Percentiles rank a stretch among this genome's conserved stretches.
Conservation (phyloP, 768 basidiomycete species). For the Infundibulicybe gibba region DNA sequence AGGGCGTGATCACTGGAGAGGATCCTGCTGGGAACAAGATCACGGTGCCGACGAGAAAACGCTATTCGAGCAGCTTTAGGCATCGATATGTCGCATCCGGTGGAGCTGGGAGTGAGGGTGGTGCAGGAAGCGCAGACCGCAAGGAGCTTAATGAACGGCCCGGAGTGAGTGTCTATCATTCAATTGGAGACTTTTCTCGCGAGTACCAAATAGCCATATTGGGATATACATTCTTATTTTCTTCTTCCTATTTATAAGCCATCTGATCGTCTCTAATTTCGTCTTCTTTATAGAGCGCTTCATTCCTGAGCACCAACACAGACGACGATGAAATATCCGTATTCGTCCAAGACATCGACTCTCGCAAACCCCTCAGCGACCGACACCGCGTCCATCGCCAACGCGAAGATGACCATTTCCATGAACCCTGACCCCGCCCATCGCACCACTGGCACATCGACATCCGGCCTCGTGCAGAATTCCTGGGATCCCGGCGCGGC, state of each 20-base stretch:
- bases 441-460: conserved; percentile 1
- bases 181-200: too few relatives aligned
- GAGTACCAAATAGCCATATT: too few relatives aligned
- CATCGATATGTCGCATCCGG: conserved; percentile 53
- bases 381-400: conserved; percentile 14
- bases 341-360: conserved; percentile 76
- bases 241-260: too few relatives aligned
- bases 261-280: too few relatives aligned
- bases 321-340: conserved; percentile 78
- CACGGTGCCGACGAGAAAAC: conserved; percentile 34
- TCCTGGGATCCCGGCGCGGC: conserved; percentile 2
- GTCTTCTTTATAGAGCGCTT: conserved; percentile 25
- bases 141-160: conserved; percentile 14
- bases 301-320: conserved; percentile 43
- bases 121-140: conserved; percentile 16
- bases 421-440: neutral
- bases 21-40: conserved; percentile 6
- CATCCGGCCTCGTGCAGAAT: conserved; percentile 1
- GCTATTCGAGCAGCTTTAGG: conserved; percentile 78
- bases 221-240: too few relatives aligned
- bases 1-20: conserved; percentile 5
- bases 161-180: conserved; percentile 13
- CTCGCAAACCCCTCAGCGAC: conserved; percentile 59
- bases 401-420: neutral
- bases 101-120: conserved; percentile 30